Evolutionary conservation across 2,329 filamentous ascomycete species (phyloP).

Genomic region (Hypoxylon sp.): DNA sequence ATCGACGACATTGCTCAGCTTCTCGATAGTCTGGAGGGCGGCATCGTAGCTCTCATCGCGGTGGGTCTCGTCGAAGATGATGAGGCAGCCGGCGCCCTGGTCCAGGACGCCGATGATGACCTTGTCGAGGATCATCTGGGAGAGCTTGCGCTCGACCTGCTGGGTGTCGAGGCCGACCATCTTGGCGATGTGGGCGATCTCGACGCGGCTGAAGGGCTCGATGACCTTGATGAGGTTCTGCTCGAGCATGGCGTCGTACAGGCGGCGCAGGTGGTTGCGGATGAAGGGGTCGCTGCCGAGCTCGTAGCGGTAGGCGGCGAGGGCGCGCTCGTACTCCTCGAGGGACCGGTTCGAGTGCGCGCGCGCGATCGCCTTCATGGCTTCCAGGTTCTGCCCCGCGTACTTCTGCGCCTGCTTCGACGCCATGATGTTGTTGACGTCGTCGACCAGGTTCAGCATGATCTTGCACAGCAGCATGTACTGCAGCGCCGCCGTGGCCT

Average conservation of each 20-base stretch:
- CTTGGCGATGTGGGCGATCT: conserved; percentile 96
- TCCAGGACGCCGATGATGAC: conserved; percentile 98
- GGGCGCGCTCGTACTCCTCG: conserved; percentile 95
- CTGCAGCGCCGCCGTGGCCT: conserved; percentile 97
- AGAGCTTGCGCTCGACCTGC: conserved; percentile 97
- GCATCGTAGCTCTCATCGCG: conserved; percentile 95
- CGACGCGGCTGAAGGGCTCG: conserved; percentile 96
- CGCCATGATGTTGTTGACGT: conserved; percentile 93
- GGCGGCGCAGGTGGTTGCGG: conserved; percentile 91
- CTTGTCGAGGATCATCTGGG: conserved; percentile 99
- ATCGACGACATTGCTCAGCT: conserved; percentile 96
- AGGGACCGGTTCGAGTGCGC: conserved; percentile 95
- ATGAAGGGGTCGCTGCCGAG: conserved; percentile 96
- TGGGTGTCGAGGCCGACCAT: conserved; percentile 97
- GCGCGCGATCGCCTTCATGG: conserved; percentile 98
- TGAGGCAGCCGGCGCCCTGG: conserved; percentile 96
- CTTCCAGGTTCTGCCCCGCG: conserved; percentile 93
- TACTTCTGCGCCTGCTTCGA: conserved; percentile 98
- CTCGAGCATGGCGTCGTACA: conserved; percentile 99
- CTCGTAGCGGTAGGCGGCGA: conserved; percentile 92
- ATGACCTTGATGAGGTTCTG: conserved; percentile 99
- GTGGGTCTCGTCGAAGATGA: conserved; percentile 96
- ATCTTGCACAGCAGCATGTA: conserved; percentile 99
- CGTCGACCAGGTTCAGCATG: conserved; percentile 97
- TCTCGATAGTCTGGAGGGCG: conserved; percentile 94